Evolutionary conservation across 345 rosid genomes (phyloP), one percentile per base, ranked within the genome.

Genomic region (Raphanus sativus): DNA sequence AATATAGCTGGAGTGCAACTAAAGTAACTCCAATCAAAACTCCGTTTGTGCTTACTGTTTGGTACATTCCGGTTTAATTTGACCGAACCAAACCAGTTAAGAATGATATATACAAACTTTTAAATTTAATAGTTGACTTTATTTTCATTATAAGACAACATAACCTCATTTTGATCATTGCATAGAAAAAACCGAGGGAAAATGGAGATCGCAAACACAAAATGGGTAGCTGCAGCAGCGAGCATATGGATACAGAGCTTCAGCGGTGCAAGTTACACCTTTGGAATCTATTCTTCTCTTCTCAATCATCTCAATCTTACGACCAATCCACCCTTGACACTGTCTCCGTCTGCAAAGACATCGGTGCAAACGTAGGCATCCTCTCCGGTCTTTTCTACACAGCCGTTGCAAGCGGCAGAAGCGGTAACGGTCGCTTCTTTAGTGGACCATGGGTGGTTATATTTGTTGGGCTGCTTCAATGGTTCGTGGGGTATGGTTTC

Each of bases 321-420:
- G 87, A 89, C 80, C 98, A 91, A 77, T 87, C 91, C 9, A 94
- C 98, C 2, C 98, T 94, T 80, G 96, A 94, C 87, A 87, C 93
- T 62, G 86, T 94, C 82, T 94, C 96, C 21, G 97, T 94, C 83
- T 91, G 84, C 87, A 94, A 91, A 78, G 97, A 94, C 84, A 91
- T 94, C 76, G 98, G 98, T 25, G 89, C 91, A 62, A 91, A 90
- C 87, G 84, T 73, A 73, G 98, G 97, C 12, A 62, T 89, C 84
- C 84, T 91, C 61, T 87, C 97, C 26, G 98, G 98, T 33, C 87
- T 91, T 61, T 88, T 94, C 56, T 94, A 91, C 83, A 76, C 96
- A 12, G 78, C 83, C 67, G 85, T 86, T 58, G 83, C 91, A 13
- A 48, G 73, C 42, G 56, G 76, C 25, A 76, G 55, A 64, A 77